phyloP scores from a whole-genome alignment of 2,329 filamentous ascomycete species.

The Alternaria gansuensis region DNA sequence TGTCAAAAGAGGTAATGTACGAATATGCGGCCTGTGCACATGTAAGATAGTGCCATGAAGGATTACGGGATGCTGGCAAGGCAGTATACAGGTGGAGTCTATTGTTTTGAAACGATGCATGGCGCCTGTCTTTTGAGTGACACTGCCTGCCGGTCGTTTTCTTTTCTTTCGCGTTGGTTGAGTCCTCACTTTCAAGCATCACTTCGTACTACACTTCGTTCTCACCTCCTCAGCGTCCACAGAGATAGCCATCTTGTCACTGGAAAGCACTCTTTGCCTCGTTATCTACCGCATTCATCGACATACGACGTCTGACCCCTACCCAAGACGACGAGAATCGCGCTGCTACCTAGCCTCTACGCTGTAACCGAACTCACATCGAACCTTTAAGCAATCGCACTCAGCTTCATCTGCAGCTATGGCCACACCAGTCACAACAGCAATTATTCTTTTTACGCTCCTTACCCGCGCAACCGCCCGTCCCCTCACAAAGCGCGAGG shows the following conservation, averaged over 20 bases:
- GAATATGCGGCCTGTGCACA: constrained; percentile 12
- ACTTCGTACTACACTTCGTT: neutral
- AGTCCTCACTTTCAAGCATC: neutral
- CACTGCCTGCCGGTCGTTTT: neutral
- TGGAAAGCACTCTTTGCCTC: neutral
- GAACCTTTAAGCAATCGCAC: too few species aligned
- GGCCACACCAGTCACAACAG: neutral
- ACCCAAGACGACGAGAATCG: neutral
- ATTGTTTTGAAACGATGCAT: neutral
- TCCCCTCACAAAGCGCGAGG: constrained; percentile 27
- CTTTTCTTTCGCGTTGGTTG: neutral
- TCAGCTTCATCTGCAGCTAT: neutral
- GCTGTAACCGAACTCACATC: neutral
- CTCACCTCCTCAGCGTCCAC: neutral
- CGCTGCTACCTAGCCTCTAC: too few species aligned
- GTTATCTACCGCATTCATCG: neutral
- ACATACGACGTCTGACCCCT: neutral
- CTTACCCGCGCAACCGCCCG: neutral
- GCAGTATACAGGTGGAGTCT: neutral
- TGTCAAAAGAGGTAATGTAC: constrained; percentile 27
- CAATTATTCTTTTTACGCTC: neutral
- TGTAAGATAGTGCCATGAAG: neutral
- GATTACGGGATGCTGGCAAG: constrained; percentile 6
- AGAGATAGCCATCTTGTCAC: neutral
- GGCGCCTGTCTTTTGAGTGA: constrained; percentile 1